Percentiles rank a stretch among this genome's conserved stretches.
Conservation (phyloP, 2,329 filamentous ascomycete species). For the Dichotomopilus funicola region DNA sequence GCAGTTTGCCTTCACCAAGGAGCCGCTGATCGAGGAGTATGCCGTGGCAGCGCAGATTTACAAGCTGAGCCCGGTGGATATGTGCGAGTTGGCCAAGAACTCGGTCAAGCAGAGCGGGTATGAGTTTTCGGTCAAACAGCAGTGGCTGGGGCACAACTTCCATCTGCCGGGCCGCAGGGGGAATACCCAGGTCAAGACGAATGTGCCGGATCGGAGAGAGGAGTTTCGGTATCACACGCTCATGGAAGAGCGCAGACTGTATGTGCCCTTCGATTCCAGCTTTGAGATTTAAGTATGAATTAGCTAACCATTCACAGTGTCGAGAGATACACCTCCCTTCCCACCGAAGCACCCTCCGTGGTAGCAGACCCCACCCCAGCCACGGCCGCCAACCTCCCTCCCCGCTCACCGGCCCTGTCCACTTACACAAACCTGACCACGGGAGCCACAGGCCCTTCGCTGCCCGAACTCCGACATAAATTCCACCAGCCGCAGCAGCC, state of each 20-base stretch:
- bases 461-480: not conserved
- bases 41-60: slow-evolving; percentile 98
- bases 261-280: slow-evolving; percentile 39
- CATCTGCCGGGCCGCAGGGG: slow-evolving; percentile 71
- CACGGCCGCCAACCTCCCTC: not conserved
- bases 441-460: not conserved
- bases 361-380: slow-evolving; percentile 5
- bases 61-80: slow-evolving; percentile 92
- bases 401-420: slow-evolving; percentile 7
- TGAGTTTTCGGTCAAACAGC: slow-evolving; percentile 78
- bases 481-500: not conserved
- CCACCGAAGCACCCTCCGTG: slow-evolving; percentile 15
- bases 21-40: slow-evolving; percentile 96
- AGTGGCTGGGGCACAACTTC: slow-evolving; percentile 81
- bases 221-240: slow-evolving; percentile 85
- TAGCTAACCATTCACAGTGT: no score
- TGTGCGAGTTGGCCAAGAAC: slow-evolving; percentile 97
- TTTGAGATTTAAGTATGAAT: no score
- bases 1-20: slow-evolving; percentile 97
- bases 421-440: not conserved
- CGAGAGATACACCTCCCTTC: slow-evolving; percentile 37
- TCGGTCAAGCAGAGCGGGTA: slow-evolving; percentile 94
- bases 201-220: slow-evolving; percentile 87
- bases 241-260: slow-evolving; percentile 78
- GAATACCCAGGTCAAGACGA: slow-evolving; percentile 92